Evolutionary conservation across 345 rosid species (phyloP).

Genomic region (Clarkia xantiana): DNA sequence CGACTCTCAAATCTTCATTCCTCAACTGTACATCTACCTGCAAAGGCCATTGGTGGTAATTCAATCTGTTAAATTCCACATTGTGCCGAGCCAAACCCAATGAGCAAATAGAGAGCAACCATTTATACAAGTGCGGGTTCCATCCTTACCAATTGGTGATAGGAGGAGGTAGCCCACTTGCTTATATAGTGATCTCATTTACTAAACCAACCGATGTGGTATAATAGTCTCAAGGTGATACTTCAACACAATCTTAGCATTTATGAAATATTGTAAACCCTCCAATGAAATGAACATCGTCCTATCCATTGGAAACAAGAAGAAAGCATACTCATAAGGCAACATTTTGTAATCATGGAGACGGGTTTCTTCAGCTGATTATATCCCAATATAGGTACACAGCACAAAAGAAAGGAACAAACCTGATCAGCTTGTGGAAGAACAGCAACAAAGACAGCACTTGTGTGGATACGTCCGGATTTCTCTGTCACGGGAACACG

Average conservation of each 20-base stretch:
- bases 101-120: too few species aligned
- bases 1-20: constrained; percentile 86
- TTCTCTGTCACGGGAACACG: constrained; percentile 94
- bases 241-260: not conserved
- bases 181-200: too few species aligned
- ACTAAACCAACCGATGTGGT: too few species aligned
- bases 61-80: too few species aligned
- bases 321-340: not conserved
- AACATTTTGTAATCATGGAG: too few species aligned
- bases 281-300: too few species aligned
- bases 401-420: not conserved
- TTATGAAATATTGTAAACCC: too few species aligned
- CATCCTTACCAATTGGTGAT: too few species aligned
- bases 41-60: constrained; percentile 9
- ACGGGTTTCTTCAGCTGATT: not conserved
- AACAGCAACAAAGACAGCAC: constrained; percentile 92
- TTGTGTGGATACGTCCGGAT: constrained; percentile 80
- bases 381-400: not conserved
- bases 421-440: constrained; percentile 99
- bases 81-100: too few species aligned
- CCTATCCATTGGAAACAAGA: not conserved
- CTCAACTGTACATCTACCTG: constrained; percentile 88
- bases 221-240: too few species aligned
- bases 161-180: too few species aligned
- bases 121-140: too few species aligned